These are phyloP conservation scores for Euryodendron excelsum DNA, from an alignment of 148 eudicot genomes.

Conservation along the genomic window DNA sequence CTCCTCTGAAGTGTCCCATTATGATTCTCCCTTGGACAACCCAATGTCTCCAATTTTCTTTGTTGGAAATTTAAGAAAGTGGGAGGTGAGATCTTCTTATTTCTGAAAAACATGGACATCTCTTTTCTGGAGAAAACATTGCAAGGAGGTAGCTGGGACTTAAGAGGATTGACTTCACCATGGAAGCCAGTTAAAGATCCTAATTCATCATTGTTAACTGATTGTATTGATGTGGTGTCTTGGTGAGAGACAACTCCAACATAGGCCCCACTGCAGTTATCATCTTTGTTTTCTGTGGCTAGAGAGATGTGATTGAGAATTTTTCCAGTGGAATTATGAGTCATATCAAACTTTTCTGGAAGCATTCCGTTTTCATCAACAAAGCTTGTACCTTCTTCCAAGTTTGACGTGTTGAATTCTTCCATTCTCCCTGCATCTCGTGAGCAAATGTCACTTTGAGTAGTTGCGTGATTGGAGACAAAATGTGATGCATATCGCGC, in stretches of 20 bases:
- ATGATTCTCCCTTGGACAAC: slow-evolving; percentile 29
- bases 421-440: slow-evolving; percentile 17
- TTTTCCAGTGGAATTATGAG: slow-evolving; percentile 17
- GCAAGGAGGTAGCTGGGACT: slow-evolving; percentile 73
- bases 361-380: slow-evolving; percentile 30
- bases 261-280: slow-evolving; percentile 32
- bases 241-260: slow-evolving; percentile 14
- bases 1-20: slow-evolving; percentile 23
- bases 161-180: slow-evolving; percentile 54
- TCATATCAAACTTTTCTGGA: slow-evolving; percentile 8
- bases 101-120: slow-evolving; percentile 64
- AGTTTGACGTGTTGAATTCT: slow-evolving; percentile 23
- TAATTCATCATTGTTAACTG: slow-evolving; percentile 8
- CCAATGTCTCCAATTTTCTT: slow-evolving; percentile 37
- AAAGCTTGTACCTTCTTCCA: slow-evolving; percentile 18
- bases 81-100: slow-evolving; percentile 54
- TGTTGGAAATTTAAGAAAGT: slow-evolving; percentile 34
- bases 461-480: slow-evolving; percentile 23
- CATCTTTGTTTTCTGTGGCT: slow-evolving; percentile 24
- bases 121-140: slow-evolving; percentile 68
- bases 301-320: slow-evolving; percentile 19
- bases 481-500: slow-evolving; percentile 42
- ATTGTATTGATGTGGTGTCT: slow-evolving; percentile 8
- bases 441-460: slow-evolving; percentile 21
- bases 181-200: slow-evolving; percentile 15